Percentiles rank a stretch among this genome's conserved stretches.
phyloP scores from a whole-genome alignment of 129 eudicot species.

The Calendula officinalis region DNA sequence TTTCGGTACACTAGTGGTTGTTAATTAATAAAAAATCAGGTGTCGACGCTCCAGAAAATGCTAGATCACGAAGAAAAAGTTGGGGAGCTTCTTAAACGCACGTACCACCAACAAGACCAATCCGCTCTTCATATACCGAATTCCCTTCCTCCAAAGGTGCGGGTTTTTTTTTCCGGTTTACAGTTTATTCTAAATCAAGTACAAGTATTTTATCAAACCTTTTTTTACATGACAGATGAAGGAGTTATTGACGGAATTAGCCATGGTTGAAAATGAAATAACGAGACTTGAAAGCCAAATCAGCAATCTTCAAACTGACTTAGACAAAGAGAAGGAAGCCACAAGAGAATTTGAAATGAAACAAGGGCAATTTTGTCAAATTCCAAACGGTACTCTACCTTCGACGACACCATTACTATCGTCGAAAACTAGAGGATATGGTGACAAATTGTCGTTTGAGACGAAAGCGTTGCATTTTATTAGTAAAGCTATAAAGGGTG shows the following conservation, averaged over 20 bases:
- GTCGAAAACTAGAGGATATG: slow-evolving; percentile 23
- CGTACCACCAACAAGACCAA: slow-evolving; percentile 44
- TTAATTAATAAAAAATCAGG: slow-evolving; percentile 35
- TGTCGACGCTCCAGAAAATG: slow-evolving; percentile 71
- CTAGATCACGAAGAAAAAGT: slow-evolving; percentile 69
- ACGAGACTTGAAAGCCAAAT: slow-evolving; percentile 80
- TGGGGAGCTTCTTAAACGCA: slow-evolving; percentile 55
- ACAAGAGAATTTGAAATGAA: slow-evolving; percentile 35
- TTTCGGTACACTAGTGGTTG: background rate
- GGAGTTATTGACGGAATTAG: slow-evolving; percentile 69
- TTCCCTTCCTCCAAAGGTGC: slow-evolving; percentile 79
- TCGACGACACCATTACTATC: slow-evolving; percentile 32
- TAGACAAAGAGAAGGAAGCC: slow-evolving; percentile 54
- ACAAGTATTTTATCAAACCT: background rate
- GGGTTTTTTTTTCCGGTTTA: background rate
- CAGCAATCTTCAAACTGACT: slow-evolving; percentile 51
- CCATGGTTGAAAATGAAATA: slow-evolving; percentile 83
- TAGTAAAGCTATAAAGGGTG: slow-evolving; percentile 90
- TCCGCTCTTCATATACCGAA: slow-evolving; percentile 56
- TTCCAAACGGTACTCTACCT: slow-evolving; percentile 28
- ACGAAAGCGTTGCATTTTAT: slow-evolving; percentile 87
- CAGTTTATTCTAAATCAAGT: background rate
- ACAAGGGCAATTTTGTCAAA: slow-evolving; percentile 24
- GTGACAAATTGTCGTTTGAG: slow-evolving; percentile 58
- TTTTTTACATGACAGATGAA: slow-evolving; percentile 45